Percentiles rank a stretch among this genome's conserved stretches.
Conservation (phyloP, 2,329 filamentous ascomycete species). For the Fusarium mexicanum region DNA sequence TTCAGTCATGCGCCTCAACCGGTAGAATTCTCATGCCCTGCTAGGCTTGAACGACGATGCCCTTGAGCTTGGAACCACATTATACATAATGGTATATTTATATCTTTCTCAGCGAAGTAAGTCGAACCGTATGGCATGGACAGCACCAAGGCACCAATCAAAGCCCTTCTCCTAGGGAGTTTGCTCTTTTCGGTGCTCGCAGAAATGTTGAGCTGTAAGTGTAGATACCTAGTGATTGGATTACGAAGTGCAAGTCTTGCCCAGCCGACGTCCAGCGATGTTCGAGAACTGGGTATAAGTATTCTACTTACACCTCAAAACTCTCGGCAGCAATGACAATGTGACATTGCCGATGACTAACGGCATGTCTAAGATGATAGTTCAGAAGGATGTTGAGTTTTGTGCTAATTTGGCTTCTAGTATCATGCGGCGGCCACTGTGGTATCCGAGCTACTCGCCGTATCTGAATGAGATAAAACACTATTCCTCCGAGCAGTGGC, state of each 20-base stretch:
- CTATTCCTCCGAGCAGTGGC: background rate
- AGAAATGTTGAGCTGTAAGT: background rate
- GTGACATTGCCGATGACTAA: background rate
- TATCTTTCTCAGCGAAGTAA: background rate
- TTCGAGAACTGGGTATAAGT: background rate
- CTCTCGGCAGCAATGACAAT: background rate
- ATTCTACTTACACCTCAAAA: background rate
- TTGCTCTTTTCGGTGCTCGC: background rate
- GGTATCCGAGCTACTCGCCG: background rate
- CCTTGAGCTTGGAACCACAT: background rate
- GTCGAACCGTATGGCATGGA: background rate
- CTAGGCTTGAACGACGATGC: background rate
- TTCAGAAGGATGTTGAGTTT: background rate
- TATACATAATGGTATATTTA: background rate
- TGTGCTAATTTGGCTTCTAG: background rate
- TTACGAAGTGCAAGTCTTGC: background rate
- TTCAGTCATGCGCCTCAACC: background rate
- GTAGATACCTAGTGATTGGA: background rate
- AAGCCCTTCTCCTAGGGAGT: background rate
- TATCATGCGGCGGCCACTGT: background rate
- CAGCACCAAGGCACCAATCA: background rate
- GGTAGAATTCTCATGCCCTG: background rate
- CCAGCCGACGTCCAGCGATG: background rate
- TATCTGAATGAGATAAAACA: background rate
- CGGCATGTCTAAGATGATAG: background rate